phyloP scores from a whole-genome alignment of 345 rosid species.

The Toxicodendron radicans region DNA sequence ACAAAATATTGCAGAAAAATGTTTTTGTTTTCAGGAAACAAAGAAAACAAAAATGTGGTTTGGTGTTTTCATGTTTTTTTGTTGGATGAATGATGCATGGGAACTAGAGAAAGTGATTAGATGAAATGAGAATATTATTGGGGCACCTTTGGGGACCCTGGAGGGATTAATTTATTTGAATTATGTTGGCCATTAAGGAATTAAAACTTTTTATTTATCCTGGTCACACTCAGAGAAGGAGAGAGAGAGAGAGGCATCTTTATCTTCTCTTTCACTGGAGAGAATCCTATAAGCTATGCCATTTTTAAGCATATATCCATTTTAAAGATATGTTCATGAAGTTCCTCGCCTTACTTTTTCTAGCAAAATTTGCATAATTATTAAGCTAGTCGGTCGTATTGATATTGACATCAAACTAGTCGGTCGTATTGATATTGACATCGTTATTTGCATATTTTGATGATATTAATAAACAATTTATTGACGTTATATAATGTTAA shows the following conservation, averaged over 20 bases:
- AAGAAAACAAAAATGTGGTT: too few relatives aligned
- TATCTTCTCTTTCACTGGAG: constrained; percentile 24
- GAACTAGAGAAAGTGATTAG: constrained; percentile 63
- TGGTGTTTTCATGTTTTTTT: constrained; percentile 9
- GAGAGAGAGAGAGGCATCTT: constrained; percentile 36
- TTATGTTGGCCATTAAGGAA: constrained; percentile 47
- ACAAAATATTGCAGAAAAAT: too few relatives aligned
- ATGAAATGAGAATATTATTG: constrained; percentile 38
- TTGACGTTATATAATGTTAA: too few relatives aligned
- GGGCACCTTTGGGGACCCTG: constrained; percentile 44
- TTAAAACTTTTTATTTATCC: constrained; percentile 13
- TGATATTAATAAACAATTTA: too few relatives aligned
- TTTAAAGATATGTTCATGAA: background rate
- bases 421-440: too few relatives aligned
- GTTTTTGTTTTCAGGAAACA: background rate
- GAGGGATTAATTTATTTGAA: constrained; percentile 30
- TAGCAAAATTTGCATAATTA: constrained; percentile 9
- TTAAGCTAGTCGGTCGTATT: background rate
- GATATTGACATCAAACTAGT: too few relatives aligned
- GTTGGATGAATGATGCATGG: constrained; percentile 54
- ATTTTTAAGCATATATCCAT: background rate
- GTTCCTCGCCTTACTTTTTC: too few relatives aligned
- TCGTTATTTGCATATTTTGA: too few relatives aligned
- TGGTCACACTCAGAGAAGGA: too few relatives aligned
- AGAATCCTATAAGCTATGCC: constrained; percentile 31